Evolutionary conservation across 2,329 filamentous ascomycete genomes (phyloP).

Genomic region (Hypoxylon sp.): DNA sequence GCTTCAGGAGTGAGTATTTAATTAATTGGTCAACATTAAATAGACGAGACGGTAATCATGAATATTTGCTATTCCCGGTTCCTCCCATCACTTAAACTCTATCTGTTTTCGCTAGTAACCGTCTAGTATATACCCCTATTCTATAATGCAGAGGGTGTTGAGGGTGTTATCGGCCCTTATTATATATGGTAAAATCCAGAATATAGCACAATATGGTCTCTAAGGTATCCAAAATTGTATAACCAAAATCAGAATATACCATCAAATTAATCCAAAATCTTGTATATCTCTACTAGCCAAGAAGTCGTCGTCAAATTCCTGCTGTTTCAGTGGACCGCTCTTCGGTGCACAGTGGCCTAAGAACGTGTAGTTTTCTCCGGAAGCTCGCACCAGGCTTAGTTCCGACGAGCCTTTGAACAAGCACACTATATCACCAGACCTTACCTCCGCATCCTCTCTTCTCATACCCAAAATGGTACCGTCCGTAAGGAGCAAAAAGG

Average conservation of each 20-base stretch:
- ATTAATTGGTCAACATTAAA: too few species aligned
- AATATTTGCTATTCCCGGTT: too few species aligned
- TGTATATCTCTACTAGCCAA: constrained; percentile 35
- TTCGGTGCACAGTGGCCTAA: constrained; percentile 26
- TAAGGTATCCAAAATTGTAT: not conserved
- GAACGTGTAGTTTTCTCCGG: constrained; percentile 31
- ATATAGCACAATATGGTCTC: not conserved
- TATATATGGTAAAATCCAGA: not conserved
- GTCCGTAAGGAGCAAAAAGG: constrained; percentile 35
- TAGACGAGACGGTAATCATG: too few species aligned
- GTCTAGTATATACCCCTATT: not conserved
- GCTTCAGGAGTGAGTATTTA: too few species aligned
- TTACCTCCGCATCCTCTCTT: constrained; percentile 18
- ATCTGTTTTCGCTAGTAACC: too few species aligned
- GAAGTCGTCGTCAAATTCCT: constrained; percentile 38
- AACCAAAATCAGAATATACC: not conserved
- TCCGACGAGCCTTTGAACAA: constrained; percentile 36
- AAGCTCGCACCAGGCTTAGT: constrained; percentile 31
- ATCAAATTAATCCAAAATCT: constrained; percentile 37
- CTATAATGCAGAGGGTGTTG: not conserved
- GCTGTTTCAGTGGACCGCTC: constrained; percentile 33
- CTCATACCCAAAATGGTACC: constrained; percentile 31
- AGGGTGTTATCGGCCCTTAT: too few species aligned
- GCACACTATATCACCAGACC: constrained; percentile 41
- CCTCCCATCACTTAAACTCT: too few species aligned